Evolutionary conservation across 345 rosid species (phyloP).

Genomic region (Pelargonium nanum): DNA sequence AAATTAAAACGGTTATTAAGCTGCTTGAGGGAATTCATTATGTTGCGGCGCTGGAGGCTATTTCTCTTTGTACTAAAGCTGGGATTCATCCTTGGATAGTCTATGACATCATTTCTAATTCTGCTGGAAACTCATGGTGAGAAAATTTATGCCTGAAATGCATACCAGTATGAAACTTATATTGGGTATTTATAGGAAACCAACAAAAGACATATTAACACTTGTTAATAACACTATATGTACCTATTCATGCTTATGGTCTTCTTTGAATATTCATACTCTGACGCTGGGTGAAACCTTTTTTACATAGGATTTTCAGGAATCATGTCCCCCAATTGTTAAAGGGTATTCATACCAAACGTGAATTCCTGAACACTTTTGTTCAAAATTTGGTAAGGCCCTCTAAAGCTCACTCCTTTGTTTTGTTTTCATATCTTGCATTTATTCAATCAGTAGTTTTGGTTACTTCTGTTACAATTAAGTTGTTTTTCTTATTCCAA

Average conservation of each 20-base stretch:
- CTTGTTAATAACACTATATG: too few species aligned
- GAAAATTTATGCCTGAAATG: constrained; percentile 21
- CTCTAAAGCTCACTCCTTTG: neutral
- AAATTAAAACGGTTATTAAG: constrained; percentile 63
- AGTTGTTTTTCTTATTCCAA: too few species aligned
- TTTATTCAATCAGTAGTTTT: too few species aligned
- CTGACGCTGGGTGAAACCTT: neutral
- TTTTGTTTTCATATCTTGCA: too few species aligned
- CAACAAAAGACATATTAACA: too few species aligned
- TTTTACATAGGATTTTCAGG: constrained; percentile 63
- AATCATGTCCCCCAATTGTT: constrained; percentile 52
- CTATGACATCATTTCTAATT: constrained; percentile 87
- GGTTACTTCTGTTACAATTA: too few species aligned
- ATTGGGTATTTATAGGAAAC: too few species aligned
- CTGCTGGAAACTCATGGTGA: constrained; percentile 98
- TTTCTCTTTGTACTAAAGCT: constrained; percentile 58
- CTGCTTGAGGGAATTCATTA: constrained; percentile 84
- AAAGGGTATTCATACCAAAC: constrained; percentile 32
- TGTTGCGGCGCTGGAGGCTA: constrained; percentile 83
- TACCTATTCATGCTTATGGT: too few species aligned
- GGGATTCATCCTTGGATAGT: constrained; percentile 87
- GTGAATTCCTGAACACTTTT: constrained; percentile 36
- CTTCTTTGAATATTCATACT: neutral
- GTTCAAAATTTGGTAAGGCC: constrained; percentile 56
- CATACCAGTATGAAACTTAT: too few species aligned